These are phyloP conservation scores for Chimonanthus salicifolius DNA, from an alignment of 164 flowering plant genomes.

Conservation along the genomic window DNA sequence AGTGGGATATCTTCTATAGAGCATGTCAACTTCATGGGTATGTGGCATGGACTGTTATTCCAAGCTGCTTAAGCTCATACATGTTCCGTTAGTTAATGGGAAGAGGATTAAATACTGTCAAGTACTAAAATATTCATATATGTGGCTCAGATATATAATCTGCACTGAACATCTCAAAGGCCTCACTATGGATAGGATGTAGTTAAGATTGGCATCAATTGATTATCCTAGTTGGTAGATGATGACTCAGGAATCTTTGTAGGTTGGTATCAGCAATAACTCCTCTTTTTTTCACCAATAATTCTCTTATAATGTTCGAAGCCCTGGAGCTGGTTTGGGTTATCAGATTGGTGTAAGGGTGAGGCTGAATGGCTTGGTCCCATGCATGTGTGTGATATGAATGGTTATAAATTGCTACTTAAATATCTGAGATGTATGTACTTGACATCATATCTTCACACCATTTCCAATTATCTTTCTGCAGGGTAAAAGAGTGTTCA, in stretches of 20 bases:
- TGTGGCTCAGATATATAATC: background rate
- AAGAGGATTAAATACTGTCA: background rate
- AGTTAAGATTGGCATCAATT: no score
- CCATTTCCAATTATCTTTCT: constrained; percentile 4
- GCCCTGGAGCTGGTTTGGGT: no score
- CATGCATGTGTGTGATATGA: background rate
- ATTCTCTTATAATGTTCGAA: no score
- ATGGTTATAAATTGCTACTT: background rate
- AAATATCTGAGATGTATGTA: background rate
- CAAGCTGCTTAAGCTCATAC: background rate
- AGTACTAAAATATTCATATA: background rate
- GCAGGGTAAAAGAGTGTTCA: constrained; percentile 72
- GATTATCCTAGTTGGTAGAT: background rate
- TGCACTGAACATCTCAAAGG: background rate
- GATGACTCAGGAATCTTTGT: no score
- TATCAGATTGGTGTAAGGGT: no score
- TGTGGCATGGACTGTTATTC: background rate
- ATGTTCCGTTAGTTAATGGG: background rate
- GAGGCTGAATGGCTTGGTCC: background rate
- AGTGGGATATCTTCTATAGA: background rate
- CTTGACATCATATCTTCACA: background rate
- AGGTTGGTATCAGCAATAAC: no score
- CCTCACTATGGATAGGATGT: background rate
- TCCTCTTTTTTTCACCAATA: no score
- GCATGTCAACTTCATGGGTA: background rate